Conservation (phyloP, 192 early-diverging fungal species). For the Borealophlyctis nickersoniae region DNA sequence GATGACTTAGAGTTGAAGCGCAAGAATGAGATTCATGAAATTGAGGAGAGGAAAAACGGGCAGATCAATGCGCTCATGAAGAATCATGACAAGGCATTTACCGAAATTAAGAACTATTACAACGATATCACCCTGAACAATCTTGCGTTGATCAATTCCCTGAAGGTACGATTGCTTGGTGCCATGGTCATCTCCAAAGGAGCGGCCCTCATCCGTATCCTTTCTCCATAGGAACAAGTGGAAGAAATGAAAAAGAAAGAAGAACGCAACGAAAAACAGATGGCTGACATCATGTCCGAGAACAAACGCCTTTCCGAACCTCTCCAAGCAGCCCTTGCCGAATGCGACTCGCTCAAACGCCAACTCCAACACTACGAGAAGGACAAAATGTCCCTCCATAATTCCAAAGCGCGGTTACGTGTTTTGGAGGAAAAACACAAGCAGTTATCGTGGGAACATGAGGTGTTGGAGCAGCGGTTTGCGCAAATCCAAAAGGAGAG, state of each 20-base stretch:
- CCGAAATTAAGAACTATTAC: conserved; percentile 70
- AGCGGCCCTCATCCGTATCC: background rate
- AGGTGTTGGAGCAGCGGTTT: conserved; percentile 63
- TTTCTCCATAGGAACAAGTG: conserved; percentile 56
- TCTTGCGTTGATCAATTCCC: conserved; percentile 59
- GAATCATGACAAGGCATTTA: conserved; percentile 66
- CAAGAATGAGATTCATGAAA: conserved; percentile 68
- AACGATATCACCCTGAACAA: conserved; percentile 70
- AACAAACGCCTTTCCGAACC: conserved; percentile 67
- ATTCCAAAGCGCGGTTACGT: conserved; percentile 57
- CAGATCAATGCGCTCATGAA: conserved; percentile 68
- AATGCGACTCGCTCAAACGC: conserved; percentile 55
- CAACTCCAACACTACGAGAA: conserved; percentile 61
- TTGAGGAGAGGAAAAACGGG: conserved; percentile 68
- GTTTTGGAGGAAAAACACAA: conserved; percentile 63
- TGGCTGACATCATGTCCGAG: conserved; percentile 62
- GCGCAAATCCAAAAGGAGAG: conserved; percentile 60
- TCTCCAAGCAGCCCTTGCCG: conserved; percentile 58
- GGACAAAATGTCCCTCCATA: conserved; percentile 60
- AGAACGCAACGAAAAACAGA: conserved; percentile 65
- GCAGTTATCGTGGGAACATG: conserved; percentile 59
- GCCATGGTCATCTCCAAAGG: conserved; percentile 18
- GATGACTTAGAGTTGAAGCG: conserved; percentile 62
- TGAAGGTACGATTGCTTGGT: conserved; percentile 47
- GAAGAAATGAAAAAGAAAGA: conserved; percentile 73